These are phyloP conservation scores for Plasmodium coatneyi DNA, from an alignment of 169 alveolate genomes.

Conservation along the genomic window DNA sequence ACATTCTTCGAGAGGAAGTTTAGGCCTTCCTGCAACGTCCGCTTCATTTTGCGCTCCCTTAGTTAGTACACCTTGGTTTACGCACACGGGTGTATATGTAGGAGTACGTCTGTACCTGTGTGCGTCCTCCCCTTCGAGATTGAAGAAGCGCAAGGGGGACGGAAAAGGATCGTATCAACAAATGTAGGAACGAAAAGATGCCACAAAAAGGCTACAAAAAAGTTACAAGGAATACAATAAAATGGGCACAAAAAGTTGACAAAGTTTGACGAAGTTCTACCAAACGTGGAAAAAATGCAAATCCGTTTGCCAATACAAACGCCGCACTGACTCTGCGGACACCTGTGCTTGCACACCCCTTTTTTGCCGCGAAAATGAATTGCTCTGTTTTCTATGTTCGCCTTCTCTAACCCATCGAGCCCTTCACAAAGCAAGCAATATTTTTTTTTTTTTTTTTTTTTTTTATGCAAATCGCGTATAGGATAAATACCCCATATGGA, in stretches of 20 bases:
- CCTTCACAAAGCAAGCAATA: neutral
- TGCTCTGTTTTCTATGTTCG: neutral
- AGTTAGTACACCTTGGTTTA: neutral
- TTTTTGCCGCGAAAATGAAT: neutral
- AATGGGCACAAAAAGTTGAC: neutral
- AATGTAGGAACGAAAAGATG: neutral
- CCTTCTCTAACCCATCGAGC: neutral
- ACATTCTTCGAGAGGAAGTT: neutral
- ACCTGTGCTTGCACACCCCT: neutral
- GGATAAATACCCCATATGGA: neutral
- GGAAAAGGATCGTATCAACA: neutral
- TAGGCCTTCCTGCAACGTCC: neutral
- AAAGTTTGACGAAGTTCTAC: neutral
- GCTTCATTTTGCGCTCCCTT: neutral
- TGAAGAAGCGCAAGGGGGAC: neutral
- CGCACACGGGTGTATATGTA: neutral
- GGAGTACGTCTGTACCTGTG: neutral
- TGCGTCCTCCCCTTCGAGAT: neutral
- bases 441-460: neutral
- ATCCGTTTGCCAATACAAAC: neutral
- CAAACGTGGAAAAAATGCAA: neutral
- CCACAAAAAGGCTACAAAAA: neutral
- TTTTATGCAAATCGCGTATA: neutral
- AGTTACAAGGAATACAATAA: neutral
- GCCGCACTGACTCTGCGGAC: neutral